Evolutionary conservation across 163 green algal genomes (phyloP).

Genomic region (Scenedesmus sp.): DNA sequence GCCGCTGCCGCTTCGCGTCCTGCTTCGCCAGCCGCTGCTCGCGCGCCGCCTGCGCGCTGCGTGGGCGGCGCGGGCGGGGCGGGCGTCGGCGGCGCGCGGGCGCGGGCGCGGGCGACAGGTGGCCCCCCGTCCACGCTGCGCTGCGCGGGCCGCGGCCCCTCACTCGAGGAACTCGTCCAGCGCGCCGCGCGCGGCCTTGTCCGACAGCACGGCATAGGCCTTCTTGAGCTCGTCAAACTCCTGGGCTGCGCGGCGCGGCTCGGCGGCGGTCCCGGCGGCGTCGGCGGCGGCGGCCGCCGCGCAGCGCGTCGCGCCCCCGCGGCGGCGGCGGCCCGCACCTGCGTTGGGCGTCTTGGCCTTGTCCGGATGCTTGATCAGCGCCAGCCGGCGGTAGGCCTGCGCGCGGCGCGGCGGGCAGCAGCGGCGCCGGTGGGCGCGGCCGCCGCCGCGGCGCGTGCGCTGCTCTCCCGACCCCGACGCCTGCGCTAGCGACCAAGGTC

Average conservation of each 20-base stretch:
- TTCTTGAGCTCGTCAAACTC: slow-evolving; percentile 69
- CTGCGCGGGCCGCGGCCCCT: not conserved
- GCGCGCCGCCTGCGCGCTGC: slow-evolving; percentile 34
- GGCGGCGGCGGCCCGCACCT: slow-evolving; percentile 46
- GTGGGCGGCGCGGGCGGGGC: not conserved
- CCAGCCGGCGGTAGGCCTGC: slow-evolving; percentile 80
- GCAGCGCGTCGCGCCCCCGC: not conserved
- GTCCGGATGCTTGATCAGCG: slow-evolving; percentile 86
- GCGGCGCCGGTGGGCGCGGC: not conserved
- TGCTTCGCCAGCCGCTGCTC: slow-evolving; percentile 31
- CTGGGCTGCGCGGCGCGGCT: slow-evolving; percentile 43
- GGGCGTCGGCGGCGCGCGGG: not conserved
- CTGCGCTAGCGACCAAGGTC: no score
- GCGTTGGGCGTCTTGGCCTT: slow-evolving; percentile 82
- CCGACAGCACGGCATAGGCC: slow-evolving; percentile 66
- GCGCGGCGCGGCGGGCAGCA: not conserved
- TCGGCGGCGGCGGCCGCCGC: no score
- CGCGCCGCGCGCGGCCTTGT: slow-evolving; percentile 62
- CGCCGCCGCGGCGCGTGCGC: not conserved
- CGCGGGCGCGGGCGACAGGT: no score
- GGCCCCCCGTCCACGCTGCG: not conserved
- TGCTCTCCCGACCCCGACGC: no score
- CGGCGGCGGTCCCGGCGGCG: no score
- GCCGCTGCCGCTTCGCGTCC: slow-evolving; percentile 36
- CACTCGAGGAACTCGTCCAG: slow-evolving; percentile 76